phyloP scores from a whole-genome alignment of 1,139 yeast species.

The Geotrichum klebahnii region DNA sequence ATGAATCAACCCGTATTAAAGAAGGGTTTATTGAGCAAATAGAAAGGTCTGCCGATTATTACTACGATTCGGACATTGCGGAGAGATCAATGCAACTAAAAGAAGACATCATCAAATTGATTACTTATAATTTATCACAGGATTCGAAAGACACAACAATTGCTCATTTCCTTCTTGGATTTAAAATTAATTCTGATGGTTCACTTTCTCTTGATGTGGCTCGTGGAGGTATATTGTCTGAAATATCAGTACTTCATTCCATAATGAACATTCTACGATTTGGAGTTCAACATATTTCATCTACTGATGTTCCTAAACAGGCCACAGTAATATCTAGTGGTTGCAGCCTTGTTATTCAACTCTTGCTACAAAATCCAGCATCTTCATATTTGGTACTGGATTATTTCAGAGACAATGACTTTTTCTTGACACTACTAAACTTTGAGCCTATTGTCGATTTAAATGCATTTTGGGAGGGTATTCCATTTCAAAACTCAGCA shows the following conservation, averaged over 20 bases:
- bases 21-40: slow-evolving; percentile 70
- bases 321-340: slow-evolving; percentile 57
- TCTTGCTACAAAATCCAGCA: slow-evolving; percentile 53
- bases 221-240: slow-evolving; percentile 49
- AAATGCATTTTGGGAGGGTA: slow-evolving; percentile 51
- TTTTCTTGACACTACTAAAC: slow-evolving; percentile 52
- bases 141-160: slow-evolving; percentile 49
- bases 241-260: slow-evolving; percentile 53
- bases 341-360: slow-evolving; percentile 57
- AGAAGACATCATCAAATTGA: slow-evolving; percentile 54
- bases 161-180: slow-evolving; percentile 77
- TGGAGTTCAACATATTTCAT: slow-evolving; percentile 45
- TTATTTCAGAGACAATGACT: slow-evolving; percentile 49
- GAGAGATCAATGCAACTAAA: slow-evolving; percentile 48
- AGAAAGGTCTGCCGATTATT: slow-evolving; percentile 43
- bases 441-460: slow-evolving; percentile 53
- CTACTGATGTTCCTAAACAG: slow-evolving; percentile 47
- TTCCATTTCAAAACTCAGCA: slow-evolving; percentile 41
- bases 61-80: slow-evolving; percentile 27
- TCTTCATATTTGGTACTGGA: slow-evolving; percentile 53
- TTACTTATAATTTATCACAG: slow-evolving; percentile 49
- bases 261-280: slow-evolving; percentile 50
- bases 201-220: slow-evolving; percentile 45
- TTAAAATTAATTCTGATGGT: slow-evolving; percentile 45
- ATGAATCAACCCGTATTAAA: slow-evolving; percentile 64